Percentiles rank a stretch among this genome's conserved stretches.
These are phyloP conservation scores for Euphorbia schlechtendalii DNA, from an alignment of 441 rosid species.

Conservation along the genomic window DNA sequence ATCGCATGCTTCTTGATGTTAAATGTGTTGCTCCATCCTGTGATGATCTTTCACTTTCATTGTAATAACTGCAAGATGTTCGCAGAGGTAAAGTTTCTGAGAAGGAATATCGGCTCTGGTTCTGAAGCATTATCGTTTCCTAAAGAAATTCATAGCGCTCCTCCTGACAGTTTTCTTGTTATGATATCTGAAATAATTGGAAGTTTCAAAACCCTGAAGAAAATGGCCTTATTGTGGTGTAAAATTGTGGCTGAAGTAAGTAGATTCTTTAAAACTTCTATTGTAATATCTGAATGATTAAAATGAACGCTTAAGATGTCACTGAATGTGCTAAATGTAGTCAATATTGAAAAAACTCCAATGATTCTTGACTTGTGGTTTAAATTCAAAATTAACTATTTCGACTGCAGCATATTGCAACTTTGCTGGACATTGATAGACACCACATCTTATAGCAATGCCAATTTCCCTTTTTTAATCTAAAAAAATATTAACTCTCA, in stretches of 20 bases:
- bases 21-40: conserved; percentile 22
- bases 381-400: background rate
- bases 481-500: background rate
- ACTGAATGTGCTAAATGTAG: conserved; percentile 1
- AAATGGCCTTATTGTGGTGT: conserved; percentile 84
- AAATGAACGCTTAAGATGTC: background rate
- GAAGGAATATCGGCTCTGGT: conserved; percentile 50
- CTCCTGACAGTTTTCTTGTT: conserved; percentile 63
- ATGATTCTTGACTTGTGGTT: background rate
- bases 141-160: conserved; percentile 87
- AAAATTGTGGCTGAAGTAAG: conserved; percentile 79
- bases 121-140: conserved; percentile 43
- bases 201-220: conserved; percentile 60
- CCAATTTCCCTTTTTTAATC: background rate
- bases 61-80: conserved; percentile 66
- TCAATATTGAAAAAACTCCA: background rate
- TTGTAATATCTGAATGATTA: background rate
- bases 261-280: conserved; percentile 13
- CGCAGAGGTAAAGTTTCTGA: conserved; percentile 80
- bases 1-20: conserved; percentile 9
- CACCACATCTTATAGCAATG: too few species aligned
- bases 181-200: conserved; percentile 93
- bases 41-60: conserved; percentile 49
- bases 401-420: background rate
- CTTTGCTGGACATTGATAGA: too few species aligned